Evolutionary conservation across 2,329 filamentous ascomycete genomes (phyloP), one percentile per base, ranked within the genome.

Genomic region (Apiospora sp.): DNA sequence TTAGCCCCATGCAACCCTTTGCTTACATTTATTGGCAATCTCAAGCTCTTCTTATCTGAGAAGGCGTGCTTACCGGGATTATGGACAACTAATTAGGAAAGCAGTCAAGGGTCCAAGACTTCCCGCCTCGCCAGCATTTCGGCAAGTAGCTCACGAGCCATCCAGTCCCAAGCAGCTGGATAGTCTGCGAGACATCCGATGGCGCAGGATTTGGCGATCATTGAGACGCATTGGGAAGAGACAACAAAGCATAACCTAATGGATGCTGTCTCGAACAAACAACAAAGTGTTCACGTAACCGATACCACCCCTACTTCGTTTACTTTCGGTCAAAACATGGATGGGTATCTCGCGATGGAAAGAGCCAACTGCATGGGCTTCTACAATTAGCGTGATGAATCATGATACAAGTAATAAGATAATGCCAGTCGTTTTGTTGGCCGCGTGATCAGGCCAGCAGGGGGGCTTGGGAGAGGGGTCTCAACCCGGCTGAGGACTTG

Each of bases 121-220:
- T 64, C 58, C 58, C 58, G 58, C n/a, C 34, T 64, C 58, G 58
- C 34, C 58, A 64, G 58, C 58, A 64, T 12, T 34, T 64, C 58
- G 58, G 58, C 58, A 64, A 24, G 58, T 64, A 64, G 19, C 41
- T 41, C 58, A n/a, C 22, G 58, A 41, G 58, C 58, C 58, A 64
- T 64, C 34, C 58, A 41, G 30, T 64, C 58, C 58, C 58, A 64
- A 41, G 16, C 58, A 64, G 58, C 34, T 64, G 58, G 58, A 41
- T 64, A 64, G 34, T 64, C 58, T 64, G 58, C 58, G 58, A 64
- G 58, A 64, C 58, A 64, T 64, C 54, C 58, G 58, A 64, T 24
- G 58, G 58, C 58, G 58, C 58, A 41, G 58, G 58, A 10, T 64
- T 41, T 64, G 58, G 58, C 58, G 34, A 64, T 64, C 58, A 64